Conservation (phyloP, 257 asterid species). For the Solanum clarkiae region DNA sequence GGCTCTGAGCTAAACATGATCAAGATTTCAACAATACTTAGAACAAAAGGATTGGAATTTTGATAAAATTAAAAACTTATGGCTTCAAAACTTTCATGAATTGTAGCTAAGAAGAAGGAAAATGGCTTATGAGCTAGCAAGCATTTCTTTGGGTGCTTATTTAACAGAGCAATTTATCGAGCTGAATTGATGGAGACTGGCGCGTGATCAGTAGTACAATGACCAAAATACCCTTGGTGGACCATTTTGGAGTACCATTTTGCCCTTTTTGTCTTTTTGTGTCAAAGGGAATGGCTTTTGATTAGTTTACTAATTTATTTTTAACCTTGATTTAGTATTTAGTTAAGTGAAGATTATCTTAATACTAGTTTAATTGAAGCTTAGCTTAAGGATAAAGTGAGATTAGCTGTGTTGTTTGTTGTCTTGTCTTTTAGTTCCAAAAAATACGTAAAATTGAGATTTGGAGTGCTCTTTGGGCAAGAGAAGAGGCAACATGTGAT, state of each 20-base stretch:
- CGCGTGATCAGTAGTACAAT: not conserved
- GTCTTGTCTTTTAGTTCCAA: not conserved
- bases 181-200: not conserved
- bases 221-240: not conserved
- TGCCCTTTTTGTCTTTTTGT: not conserved
- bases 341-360: slow-evolving; percentile 10
- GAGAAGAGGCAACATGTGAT: slow-evolving; percentile 7
- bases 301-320: not conserved
- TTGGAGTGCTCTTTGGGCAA: slow-evolving; percentile 6
- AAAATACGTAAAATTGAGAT: not conserved
- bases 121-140: not conserved
- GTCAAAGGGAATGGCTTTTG: not conserved
- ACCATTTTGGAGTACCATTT: not conserved
- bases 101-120: not conserved
- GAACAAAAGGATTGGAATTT: not conserved
- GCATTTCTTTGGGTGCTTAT: not conserved
- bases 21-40: not conserved
- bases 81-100: not conserved
- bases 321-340: not conserved
- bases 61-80: not conserved
- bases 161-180: not conserved
- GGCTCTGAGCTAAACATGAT: slow-evolving; percentile 25
- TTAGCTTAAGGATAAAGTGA: slow-evolving; percentile 26
- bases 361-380: slow-evolving; percentile 7
- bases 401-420: not conserved